Conservation (phyloP, 305 asterid genomes). For the Fraxinus latifolia region DNA sequence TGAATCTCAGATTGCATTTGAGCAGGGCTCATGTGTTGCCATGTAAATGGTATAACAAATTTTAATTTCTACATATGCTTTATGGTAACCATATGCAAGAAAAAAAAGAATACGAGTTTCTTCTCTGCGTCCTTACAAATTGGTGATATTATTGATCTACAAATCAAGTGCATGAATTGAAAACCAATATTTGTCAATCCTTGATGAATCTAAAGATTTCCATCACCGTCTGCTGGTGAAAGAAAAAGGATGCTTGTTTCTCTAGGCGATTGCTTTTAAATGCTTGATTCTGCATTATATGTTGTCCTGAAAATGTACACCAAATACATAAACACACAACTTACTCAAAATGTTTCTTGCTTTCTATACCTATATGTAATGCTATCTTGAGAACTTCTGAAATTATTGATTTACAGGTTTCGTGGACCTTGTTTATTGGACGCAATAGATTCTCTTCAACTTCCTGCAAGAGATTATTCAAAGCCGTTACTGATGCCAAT, state of each 20-base stretch:
- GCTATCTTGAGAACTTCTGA: constrained; percentile 20
- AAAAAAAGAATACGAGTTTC: neutral
- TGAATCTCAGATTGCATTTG: neutral
- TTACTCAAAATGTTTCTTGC: neutral
- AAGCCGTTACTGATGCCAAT: constrained; percentile 79
- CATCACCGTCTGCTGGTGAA: neutral
- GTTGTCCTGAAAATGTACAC: neutral
- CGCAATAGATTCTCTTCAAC: constrained; percentile 83
- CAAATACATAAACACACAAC: neutral
- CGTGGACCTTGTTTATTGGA: constrained; percentile 77
- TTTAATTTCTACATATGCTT: neutral
- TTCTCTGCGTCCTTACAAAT: neutral
- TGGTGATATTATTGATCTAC: neutral
- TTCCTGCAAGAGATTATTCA: constrained; percentile 75
- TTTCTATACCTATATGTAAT: neutral
- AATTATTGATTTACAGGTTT: constrained; percentile 51
- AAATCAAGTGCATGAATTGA: neutral
- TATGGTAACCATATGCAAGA: neutral
- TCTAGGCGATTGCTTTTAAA: neutral
- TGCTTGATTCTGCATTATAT: neutral
- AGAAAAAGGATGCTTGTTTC: neutral
- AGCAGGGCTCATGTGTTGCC: neutral
- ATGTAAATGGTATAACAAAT: neutral
- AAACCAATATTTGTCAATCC: neutral
- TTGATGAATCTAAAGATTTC: neutral